Base-by-base conservation (phyloP, 306 rosid genomes). In the Betula pendula region DNA sequence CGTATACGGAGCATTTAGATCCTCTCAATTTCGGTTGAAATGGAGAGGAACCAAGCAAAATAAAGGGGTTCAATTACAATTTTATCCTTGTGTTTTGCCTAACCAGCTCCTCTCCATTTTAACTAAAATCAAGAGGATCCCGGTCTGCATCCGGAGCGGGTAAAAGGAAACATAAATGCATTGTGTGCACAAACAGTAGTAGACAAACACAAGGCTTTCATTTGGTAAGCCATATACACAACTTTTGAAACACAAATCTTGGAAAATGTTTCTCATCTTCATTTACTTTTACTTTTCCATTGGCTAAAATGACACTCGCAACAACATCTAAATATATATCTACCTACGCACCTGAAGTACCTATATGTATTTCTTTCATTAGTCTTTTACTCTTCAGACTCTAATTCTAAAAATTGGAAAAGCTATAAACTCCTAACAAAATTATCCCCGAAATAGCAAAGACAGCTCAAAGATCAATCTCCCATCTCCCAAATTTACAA, bases 401-500 rank as follows among this genome's bases (percentile, higher is more conserved):
- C 79, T 56, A 48, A 49, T 75, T 72, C 80, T 43, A 74, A 55
- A 62, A 82, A 27, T 22, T 65, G 33, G 58, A 73, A 80, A 77
- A 78, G 48, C 76, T 74, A 74, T 56, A 76, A 71, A 48, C 79
- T 79, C 70, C 55, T 79, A 72, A 55, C 71, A 70, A 52, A 79
- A 74, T 49, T 77, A 76, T 72, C 63, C 70, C 84, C 45, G 8
- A 24, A 68, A 17, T 29, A 22, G 52, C 35, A 65, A 77, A 77
- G 77, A 82, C 67, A 81, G 75, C 67, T 68, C 82, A 65, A 55
- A 69, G 53, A 75, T 71, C 65, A 87, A 74, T 40, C 84, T 82
- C 73, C 29, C 84, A 79, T 69, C 50, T 67, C 72, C 82, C 81
- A 51, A 75, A 87, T 88, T 77, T 82, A 84, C 93, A 90, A 75